phyloP scores from a whole-genome alignment of 192 early-diverging fungal species.

The Geosiphon pyriformis region DNA sequence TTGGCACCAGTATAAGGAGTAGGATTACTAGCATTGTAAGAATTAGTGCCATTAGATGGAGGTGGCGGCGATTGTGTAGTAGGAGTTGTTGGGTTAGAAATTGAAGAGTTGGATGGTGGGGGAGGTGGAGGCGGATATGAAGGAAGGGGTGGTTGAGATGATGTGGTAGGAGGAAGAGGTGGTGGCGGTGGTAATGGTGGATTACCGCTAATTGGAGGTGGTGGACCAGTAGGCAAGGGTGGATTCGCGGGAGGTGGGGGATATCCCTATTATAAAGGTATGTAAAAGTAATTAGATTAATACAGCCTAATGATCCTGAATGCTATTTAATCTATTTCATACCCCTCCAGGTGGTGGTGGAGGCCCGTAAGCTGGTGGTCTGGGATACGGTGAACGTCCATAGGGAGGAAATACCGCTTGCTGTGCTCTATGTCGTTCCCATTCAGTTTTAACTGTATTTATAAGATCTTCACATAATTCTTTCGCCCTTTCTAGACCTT shows the following conservation, averaged over 20 bases:
- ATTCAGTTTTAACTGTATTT: slow-evolving; percentile 69
- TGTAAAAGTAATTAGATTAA: no score
- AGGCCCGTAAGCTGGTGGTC: slow-evolving; percentile 25
- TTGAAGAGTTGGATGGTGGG: slow-evolving; percentile 26
- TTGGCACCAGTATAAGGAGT: slow-evolving; percentile 15
- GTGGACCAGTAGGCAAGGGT: slow-evolving; percentile 33
- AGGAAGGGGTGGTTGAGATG: slow-evolving; percentile 21
- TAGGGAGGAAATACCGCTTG: slow-evolving; percentile 23
- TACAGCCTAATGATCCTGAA: no score
- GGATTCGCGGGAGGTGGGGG: slow-evolving; percentile 30
- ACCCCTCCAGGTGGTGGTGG: slow-evolving; percentile 25
- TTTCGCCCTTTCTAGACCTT: slow-evolving; percentile 62
- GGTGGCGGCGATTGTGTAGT: slow-evolving; percentile 12
- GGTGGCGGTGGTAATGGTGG: slow-evolving; percentile 18
- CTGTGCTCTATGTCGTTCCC: slow-evolving; percentile 45
- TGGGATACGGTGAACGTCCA: slow-evolving; percentile 24
- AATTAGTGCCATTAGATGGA: slow-evolving; percentile 5
- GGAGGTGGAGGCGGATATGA: slow-evolving; percentile 19
- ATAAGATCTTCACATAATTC: slow-evolving; percentile 71
- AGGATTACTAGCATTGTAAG: slow-evolving; percentile 10
- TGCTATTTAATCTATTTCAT: slow-evolving; percentile 21
- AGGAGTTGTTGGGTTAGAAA: slow-evolving; percentile 17
- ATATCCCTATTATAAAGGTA: slow-evolving; percentile 25
- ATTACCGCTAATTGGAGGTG: slow-evolving; percentile 16
- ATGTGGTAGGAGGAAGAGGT: slow-evolving; percentile 10